These are phyloP conservation scores for Cadophora luteo-olivacea DNA, from an alignment of 2,329 filamentous ascomycete species.

Conservation along the genomic window DNA sequence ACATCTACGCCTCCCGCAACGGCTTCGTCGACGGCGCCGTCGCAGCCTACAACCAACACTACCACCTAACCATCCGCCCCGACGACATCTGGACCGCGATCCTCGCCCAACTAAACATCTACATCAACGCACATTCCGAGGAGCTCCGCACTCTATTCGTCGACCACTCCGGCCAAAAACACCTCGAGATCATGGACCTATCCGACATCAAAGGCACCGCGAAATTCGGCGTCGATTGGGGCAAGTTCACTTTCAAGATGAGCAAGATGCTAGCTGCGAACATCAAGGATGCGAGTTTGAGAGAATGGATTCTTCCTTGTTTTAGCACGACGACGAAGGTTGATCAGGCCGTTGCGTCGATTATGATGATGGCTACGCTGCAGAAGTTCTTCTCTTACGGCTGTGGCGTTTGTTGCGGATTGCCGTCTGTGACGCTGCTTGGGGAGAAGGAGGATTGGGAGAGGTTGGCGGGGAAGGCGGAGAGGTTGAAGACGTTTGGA, in stretches of 20 bases:
- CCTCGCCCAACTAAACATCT: conserved; percentile 54
- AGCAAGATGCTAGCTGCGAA: conserved; percentile 48
- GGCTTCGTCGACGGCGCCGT: conserved; percentile 22
- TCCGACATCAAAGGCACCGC: conserved; percentile 16
- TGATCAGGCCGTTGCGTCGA: conserved; percentile 51
- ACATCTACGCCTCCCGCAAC: conserved; percentile 34
- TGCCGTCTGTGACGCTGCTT: conserved; percentile 59
- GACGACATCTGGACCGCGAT: conserved; percentile 62
- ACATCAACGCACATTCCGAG: conserved; percentile 54
- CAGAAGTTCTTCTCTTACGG: conserved; percentile 55
- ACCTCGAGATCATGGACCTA: conserved; percentile 40
- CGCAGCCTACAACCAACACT: conserved; percentile 43
- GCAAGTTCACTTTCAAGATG: conserved; percentile 43
- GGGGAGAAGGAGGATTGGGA: conserved; percentile 55
- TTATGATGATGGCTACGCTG: conserved; percentile 59
- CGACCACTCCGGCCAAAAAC: conserved; percentile 48
- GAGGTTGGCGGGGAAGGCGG: conserved; percentile 42
- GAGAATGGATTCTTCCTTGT: conserved; percentile 56
- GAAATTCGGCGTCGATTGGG: conserved; percentile 20
- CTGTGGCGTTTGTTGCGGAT: conserved; percentile 48
- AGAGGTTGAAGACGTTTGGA: conserved; percentile 46
- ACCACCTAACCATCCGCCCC: conserved; percentile 55
- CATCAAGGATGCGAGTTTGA: conserved; percentile 50
- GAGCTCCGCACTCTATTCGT: conserved; percentile 53
- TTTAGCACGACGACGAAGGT: conserved; percentile 57